Evolutionary conservation across 805 yeast species (phyloP).

Genomic region (Kuraishia hungarica): DNA sequence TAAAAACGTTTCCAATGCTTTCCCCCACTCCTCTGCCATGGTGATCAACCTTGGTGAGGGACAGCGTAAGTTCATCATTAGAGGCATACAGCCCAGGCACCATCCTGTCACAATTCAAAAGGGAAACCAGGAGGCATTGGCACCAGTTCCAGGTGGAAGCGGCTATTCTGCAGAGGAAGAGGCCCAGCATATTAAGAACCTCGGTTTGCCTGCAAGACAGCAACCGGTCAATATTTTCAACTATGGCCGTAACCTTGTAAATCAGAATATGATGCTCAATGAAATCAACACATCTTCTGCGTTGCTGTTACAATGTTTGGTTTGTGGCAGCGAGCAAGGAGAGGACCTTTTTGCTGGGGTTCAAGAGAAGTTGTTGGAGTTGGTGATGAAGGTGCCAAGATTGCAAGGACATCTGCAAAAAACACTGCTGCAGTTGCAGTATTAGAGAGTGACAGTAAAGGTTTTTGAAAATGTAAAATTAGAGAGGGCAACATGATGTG

Average conservation of each 20-base stretch:
- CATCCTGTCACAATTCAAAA: conserved; percentile 39
- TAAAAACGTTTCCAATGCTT: conserved; percentile 86
- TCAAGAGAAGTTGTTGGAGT: conserved; percentile 21
- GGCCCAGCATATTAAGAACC: conserved; percentile 6
- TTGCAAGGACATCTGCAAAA: conserved; percentile 14
- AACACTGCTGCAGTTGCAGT: conserved; percentile 9
- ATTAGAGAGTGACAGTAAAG: not conserved
- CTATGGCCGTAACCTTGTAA: conserved; percentile 14
- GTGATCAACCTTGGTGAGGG: conserved; percentile 64
- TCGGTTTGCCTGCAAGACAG: conserved; percentile 15
- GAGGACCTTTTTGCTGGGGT: conserved; percentile 22
- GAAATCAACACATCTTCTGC: conserved; percentile 32
- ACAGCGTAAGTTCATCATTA: conserved; percentile 77
- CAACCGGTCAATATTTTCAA: conserved; percentile 21
- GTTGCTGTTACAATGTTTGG: conserved; percentile 25
- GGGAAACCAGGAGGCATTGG: conserved; percentile 33
- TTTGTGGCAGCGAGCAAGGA: conserved; percentile 20
- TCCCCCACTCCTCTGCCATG: conserved; percentile 86
- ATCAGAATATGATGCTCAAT: conserved; percentile 23
- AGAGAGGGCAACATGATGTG: not conserved
- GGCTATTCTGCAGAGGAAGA: conserved; percentile 4
- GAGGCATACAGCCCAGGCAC: conserved; percentile 86
- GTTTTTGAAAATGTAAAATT: not conserved
- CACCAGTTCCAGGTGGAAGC: conserved; percentile 4
- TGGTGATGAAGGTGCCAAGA: conserved; percentile 26